Evolutionary conservation across 257 asterid species (phyloP), one percentile per base, ranked within the genome.

Genomic region (Linaria vulgaris): DNA sequence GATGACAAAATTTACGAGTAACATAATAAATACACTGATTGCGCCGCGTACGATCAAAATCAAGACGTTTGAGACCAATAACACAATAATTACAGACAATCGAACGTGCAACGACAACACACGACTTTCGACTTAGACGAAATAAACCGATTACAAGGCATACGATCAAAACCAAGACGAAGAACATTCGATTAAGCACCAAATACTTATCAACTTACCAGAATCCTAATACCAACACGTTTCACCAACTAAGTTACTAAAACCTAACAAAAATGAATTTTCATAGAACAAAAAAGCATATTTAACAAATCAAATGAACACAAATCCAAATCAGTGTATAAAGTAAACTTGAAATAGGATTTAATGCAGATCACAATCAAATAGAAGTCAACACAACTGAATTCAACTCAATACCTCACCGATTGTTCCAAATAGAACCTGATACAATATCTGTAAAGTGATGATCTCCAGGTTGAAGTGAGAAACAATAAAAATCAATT

Each of bases 311-410:
- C 12, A 24, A 24, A 1, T 16, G 72, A 59, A n/a, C 17, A 57
- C 60, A 48, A 23, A 16, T 22, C 39, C n/a, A 5, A 30, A 15
- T 52, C 39, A 14, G 23, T 54, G 48, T 17, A 54, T 2, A 23
- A 54, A 34, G 45, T 27, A 8, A 17, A 46, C n/a, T 48, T 50
- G 31, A 45, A 3, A 53, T 41, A 19, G 60, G 14, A 31, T 15
- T 53, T n/a, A 30, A 53, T 44, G 22, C 65, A 51, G 81, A 75
- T 72, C 79, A 68, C 67, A n/a, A 56, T 49, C 67, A 76, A 3
- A 69, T 12, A 30, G 50, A 67, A 78, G 80, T 81, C 79, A 78
- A 81, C 83, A 75, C 76, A 43, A 70, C 64, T 49, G 30, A 64
- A 59, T 21, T 24, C 12, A 64, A n/a, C 24, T 17, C 14, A 60